phyloP scores from a whole-genome alignment of 2,329 filamentous ascomycete genomes.

The Rasamsonia emersonii region DNA sequence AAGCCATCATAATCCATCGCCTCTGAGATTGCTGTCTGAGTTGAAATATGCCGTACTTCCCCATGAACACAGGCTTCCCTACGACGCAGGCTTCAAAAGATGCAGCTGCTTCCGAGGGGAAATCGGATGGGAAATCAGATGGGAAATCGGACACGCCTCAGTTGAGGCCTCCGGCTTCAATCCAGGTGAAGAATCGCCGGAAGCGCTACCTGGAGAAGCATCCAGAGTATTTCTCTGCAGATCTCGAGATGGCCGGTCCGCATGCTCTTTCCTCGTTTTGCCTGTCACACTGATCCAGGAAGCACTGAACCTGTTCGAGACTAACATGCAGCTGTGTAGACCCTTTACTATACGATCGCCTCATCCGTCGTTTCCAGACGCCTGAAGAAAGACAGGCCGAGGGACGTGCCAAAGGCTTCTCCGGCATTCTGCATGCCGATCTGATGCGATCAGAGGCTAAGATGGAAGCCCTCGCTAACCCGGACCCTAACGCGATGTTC shows the following conservation, averaged over 20 bases:
- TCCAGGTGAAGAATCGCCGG: conserved; percentile 64
- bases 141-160: conserved; percentile 4
- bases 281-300: conserved; percentile 10
- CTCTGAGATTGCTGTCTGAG: too few relatives aligned
- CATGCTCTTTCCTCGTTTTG: conserved; percentile 22
- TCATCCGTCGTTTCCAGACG: conserved; percentile 70
- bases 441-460: conserved; percentile 68
- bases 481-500: conserved; percentile 42
- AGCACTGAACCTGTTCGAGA: conserved; percentile 1
- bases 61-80: not conserved
- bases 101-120: conserved; percentile 1
- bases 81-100: conserved; percentile 1
- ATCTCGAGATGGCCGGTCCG: conserved; percentile 54
- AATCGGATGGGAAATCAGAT: not conserved
- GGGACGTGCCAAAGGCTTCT: conserved; percentile 66
- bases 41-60: conserved; percentile 8
- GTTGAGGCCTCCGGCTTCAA: conserved; percentile 26
- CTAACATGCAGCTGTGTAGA: conserved; percentile 41
- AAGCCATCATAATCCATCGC: too few relatives aligned
- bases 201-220: conserved; percentile 66
- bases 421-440: conserved; percentile 68
- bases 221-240: conserved; percentile 60
- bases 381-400: conserved; percentile 65
- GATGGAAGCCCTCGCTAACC: conserved; percentile 52
- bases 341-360: conserved; percentile 71